A percentile compares a stretch with the other conserved stretches of the same genome.
Evolutionary conservation across 2,329 filamentous ascomycete genomes (phyloP).

Genomic region (Emmonsia crescens): DNA sequence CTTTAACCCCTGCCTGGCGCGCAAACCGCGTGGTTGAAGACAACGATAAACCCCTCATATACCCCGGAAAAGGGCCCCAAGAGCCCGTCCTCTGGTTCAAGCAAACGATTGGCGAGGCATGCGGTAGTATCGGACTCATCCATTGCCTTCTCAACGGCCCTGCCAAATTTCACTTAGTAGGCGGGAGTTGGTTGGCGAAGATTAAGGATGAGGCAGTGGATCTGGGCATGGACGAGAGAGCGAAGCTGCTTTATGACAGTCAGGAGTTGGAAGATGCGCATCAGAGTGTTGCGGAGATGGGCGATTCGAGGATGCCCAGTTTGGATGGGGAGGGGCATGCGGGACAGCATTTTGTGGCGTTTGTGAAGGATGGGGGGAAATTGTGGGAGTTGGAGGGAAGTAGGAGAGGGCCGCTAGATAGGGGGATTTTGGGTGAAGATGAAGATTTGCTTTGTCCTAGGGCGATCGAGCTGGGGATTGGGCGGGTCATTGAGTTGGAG

Average conservation of each 20-base stretch:
- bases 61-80: conserved; percentile 21
- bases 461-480: conserved; percentile 21
- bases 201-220: conserved; percentile 36
- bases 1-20: conserved; percentile 28
- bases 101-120: conserved; percentile 49
- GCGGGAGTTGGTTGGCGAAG: conserved; percentile 16
- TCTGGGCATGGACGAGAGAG: conserved; percentile 37
- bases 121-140: conserved; percentile 47
- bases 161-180: conserved; percentile 31
- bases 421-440: conserved; percentile 18
- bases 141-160: conserved; percentile 44
- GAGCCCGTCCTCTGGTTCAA: conserved; percentile 50
- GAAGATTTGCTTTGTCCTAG: conserved; percentile 23
- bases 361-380: conserved; percentile 23
- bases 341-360: conserved; percentile 22
- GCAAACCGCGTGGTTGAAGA: conserved; percentile 14
- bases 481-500: conserved; percentile 12
- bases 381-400: conserved; percentile 27
- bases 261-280: conserved; percentile 18
- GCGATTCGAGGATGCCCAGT: conserved; percentile 16
- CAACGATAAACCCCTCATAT: conserved; percentile 19
- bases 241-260: conserved; percentile 39
- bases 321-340: conserved; percentile 12
- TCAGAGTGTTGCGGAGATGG: conserved; percentile 15
- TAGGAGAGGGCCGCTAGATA: conserved; percentile 22